Base-by-base conservation (phyloP, 768 basidiomycete genomes). In the Paxillus rubicundulus region DNA sequence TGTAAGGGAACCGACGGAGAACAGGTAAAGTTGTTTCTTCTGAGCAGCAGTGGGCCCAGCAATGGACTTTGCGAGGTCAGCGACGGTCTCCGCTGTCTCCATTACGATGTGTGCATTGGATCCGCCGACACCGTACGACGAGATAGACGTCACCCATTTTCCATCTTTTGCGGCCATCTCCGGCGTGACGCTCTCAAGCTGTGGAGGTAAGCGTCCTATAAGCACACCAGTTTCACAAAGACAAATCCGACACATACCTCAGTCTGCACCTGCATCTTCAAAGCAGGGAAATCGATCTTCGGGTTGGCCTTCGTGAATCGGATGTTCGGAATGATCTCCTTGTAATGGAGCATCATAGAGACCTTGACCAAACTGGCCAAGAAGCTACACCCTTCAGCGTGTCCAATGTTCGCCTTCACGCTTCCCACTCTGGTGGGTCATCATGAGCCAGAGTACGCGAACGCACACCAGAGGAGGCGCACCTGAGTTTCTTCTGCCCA, bases 301-400 rank as follows among this genome's bases (percentile, higher is more conserved):
- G 64, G 58, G 36, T 66, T 66, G 7, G 64, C 64, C 50, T 63
- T 64, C 2, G 27, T 54, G 53, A 66, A 66, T 20, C 62, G 65
- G 20, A 66, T 64, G 46, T 66, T 66, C 4, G 64, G 62, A 18
- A 66, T 60, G 33, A 66, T 54, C 39, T 66, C 64, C 30, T 66
- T 66, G 53, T 66, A 53, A 38, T 66, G 64, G 43, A 66, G 36
- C 65, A 71, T 70, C 59, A 70, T 30, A 40, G 63, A 60, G 4
- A 70, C 67, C 53, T 71, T 70, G 30, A 69, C 60, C 33, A 71
- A 51, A 60, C 71, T 71, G 2, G 67, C 70, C 13, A 71, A 48
- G 60, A 71, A 71, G 24, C 58, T 67, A 54, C 62, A 70, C 52
- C 62, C 68, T 52, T 58, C 68, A 1, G 63, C 47, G 50, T 66